These are phyloP conservation scores for Fistulifera solaris DNA, from an alignment of 108 stramenopile genomes.

Conservation along the genomic window DNA sequence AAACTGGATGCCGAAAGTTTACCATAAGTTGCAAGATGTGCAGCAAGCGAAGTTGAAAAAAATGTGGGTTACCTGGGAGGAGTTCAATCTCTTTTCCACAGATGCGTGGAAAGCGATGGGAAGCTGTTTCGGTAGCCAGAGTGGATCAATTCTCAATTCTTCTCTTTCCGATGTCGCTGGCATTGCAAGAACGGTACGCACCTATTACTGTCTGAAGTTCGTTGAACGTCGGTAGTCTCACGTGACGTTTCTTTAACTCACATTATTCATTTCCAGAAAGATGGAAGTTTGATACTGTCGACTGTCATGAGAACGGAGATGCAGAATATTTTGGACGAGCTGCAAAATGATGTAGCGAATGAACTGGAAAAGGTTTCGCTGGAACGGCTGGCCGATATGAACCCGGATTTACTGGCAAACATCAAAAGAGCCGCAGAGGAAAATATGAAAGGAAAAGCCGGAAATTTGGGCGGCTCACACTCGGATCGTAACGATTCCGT, in stretches of 20 bases:
- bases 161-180: slow-evolving; percentile 25
- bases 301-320: slow-evolving; percentile 51
- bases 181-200: slow-evolving; percentile 32
- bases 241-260: background rate
- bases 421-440: slow-evolving; percentile 62
- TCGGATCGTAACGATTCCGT: background rate
- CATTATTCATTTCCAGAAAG: slow-evolving; percentile 14
- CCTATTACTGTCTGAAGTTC: no score
- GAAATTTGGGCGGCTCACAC: background rate
- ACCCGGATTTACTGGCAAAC: slow-evolving; percentile 56
- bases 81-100: slow-evolving; percentile 35
- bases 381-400: slow-evolving; percentile 75
- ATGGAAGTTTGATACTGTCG: slow-evolving; percentile 46
- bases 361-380: slow-evolving; percentile 80
- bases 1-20: slow-evolving; percentile 60
- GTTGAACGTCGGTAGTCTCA: no score
- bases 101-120: slow-evolving; percentile 58
- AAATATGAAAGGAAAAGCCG: slow-evolving; percentile 3
- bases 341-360: slow-evolving; percentile 55
- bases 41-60: slow-evolving; percentile 46
- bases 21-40: slow-evolving; percentile 37
- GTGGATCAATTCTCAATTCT: slow-evolving; percentile 5
- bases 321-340: slow-evolving; percentile 73
- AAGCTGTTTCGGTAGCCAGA: slow-evolving; percentile 37
- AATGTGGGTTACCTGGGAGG: slow-evolving; percentile 77